phyloP scores from a whole-genome alignment of 2,329 filamentous ascomycete genomes.

The Apiospora rasikravindrae region DNA sequence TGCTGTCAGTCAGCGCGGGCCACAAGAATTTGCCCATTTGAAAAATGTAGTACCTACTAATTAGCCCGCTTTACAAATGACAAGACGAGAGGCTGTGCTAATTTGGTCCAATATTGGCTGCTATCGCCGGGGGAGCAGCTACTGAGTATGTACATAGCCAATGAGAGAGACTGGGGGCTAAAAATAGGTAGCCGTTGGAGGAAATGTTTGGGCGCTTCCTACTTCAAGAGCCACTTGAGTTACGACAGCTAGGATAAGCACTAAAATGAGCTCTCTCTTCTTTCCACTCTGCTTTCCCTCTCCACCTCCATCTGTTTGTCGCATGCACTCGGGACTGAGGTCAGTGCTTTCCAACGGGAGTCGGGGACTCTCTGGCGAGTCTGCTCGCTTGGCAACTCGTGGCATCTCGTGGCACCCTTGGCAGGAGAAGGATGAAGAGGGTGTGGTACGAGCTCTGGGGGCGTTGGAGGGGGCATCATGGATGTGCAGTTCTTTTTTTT shows the following conservation, averaged over 20 bases:
- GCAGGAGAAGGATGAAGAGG: slow-evolving; percentile 4
- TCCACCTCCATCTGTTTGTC: neutral
- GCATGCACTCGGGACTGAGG: neutral
- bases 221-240: neutral
- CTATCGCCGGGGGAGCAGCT: neutral
- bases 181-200: neutral
- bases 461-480: neutral
- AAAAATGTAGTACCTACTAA: neutral
- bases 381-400: neutral
- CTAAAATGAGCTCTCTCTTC: neutral
- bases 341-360: slow-evolving; percentile 5
- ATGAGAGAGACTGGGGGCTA: slow-evolving; percentile 6
- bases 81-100: neutral
- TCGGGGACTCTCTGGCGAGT: neutral
- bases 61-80: neutral
- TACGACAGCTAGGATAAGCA: neutral
- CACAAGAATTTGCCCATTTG: neutral
- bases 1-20: neutral
- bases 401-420: slow-evolving; percentile 20
- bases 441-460: slow-evolving; percentile 7
- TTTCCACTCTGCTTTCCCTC: neutral
- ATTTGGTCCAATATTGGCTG: neutral
- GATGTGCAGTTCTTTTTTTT: neutral
- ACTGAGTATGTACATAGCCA: neutral
- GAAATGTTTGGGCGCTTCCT: neutral